phyloP scores from a whole-genome alignment of 805 yeast species.

The Teunomyces tritomae region DNA sequence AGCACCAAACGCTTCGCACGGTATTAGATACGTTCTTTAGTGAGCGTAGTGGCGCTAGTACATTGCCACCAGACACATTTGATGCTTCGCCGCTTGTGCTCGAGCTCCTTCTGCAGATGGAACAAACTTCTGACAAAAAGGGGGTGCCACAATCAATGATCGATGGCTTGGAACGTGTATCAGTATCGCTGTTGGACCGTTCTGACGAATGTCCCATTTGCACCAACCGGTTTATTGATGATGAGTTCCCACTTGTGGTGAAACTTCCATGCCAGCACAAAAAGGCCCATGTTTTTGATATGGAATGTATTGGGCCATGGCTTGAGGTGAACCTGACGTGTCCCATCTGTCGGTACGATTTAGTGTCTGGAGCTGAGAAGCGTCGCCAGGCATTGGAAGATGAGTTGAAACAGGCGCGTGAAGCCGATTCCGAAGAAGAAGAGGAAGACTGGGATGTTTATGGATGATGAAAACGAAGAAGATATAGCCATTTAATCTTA shows the following conservation, averaged over 20 bases:
- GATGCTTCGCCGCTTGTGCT: slow-evolving; percentile 26
- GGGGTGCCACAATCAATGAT: slow-evolving; percentile 71
- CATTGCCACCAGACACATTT: slow-evolving; percentile 20
- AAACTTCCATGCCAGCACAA: slow-evolving; percentile 58
- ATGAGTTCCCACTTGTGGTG: slow-evolving; percentile 77
- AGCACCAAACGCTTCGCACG: slow-evolving; percentile 28
- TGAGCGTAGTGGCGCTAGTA: slow-evolving; percentile 15
- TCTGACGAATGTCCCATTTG: slow-evolving; percentile 82
- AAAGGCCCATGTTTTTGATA: slow-evolving; percentile 69
- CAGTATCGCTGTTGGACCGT: slow-evolving; percentile 33
- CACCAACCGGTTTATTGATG: slow-evolving; percentile 66
- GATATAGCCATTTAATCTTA: no score
- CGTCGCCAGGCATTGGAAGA: slow-evolving; percentile 31
- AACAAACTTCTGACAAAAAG: slow-evolving; percentile 14
- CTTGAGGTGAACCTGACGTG: slow-evolving; percentile 69
- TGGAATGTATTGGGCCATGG: slow-evolving; percentile 93
- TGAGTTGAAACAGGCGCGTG: slow-evolving; percentile 35
- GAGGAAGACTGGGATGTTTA: slow-evolving; percentile 78
- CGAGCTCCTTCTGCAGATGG: slow-evolving; percentile 17
- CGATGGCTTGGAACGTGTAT: slow-evolving; percentile 74
- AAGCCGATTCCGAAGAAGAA: slow-evolving; percentile 50
- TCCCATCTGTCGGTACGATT: slow-evolving; percentile 81
- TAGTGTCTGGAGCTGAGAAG: slow-evolving; percentile 39
- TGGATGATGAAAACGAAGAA: slow-evolving; percentile 40
- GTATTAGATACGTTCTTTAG: slow-evolving; percentile 35